These are phyloP conservation scores for Pestalotiopsis sp. DNA, from an alignment of 2,329 filamentous ascomycete species.

Conservation along the genomic window DNA sequence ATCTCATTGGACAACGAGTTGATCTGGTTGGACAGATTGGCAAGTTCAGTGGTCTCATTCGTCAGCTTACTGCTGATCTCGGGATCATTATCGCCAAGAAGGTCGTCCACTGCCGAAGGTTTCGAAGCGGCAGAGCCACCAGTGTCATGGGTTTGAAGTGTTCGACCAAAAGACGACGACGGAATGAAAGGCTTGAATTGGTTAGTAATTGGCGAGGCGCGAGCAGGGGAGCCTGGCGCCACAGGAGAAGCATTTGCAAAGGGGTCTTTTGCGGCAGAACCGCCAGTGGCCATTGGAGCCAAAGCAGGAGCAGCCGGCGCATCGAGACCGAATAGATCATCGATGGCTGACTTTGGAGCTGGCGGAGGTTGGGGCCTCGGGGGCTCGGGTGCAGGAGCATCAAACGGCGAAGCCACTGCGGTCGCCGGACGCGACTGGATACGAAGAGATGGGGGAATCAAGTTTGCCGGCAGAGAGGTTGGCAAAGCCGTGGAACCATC, in stretches of 20 bases:
- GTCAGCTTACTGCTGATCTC: constrained; percentile 87
- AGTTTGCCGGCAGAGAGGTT: constrained; percentile 71
- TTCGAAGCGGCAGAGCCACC: constrained; percentile 56
- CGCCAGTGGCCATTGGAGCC: constrained; percentile 69
- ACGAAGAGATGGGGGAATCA: constrained; percentile 87
- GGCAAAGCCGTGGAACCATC: constrained; percentile 66
- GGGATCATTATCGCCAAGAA: constrained; percentile 87
- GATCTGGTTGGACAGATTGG: constrained; percentile 95
- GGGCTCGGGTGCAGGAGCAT: constrained; percentile 30
- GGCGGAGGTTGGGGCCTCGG: constrained; percentile 33
- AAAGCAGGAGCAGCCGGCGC: constrained; percentile 58
- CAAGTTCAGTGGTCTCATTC: constrained; percentile 86
- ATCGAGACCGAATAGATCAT: constrained; percentile 93
- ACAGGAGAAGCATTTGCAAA: constrained; percentile 54
- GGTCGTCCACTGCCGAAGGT: constrained; percentile 67
- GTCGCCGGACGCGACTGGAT: constrained; percentile 50
- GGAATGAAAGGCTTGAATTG: constrained; percentile 90
- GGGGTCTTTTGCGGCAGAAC: constrained; percentile 65
- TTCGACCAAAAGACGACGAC: constrained; percentile 88
- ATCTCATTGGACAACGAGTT: constrained; percentile 89
- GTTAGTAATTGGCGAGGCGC: constrained; percentile 45
- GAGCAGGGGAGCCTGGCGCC: constrained; percentile 54
- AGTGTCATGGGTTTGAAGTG: constrained; percentile 73
- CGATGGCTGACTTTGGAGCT: constrained; percentile 75
- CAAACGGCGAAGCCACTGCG: constrained; percentile 52